Conservation (phyloP, 1,284 basidiomycete genomes). For the Ceratobasidium sp. region DNA sequence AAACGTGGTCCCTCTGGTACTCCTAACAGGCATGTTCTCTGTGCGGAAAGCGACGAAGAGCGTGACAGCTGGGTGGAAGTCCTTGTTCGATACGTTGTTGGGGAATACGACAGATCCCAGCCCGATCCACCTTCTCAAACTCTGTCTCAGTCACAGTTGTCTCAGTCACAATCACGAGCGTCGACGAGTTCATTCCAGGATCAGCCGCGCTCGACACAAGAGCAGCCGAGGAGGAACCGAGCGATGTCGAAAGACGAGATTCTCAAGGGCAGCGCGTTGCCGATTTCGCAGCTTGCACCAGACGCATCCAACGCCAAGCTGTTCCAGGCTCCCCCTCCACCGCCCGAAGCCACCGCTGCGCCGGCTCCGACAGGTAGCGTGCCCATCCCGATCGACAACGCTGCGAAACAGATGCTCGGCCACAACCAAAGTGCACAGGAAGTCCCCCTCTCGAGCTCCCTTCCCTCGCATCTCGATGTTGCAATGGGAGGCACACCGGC, state of each 20-base stretch:
- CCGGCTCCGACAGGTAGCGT: constrained; percentile 50
- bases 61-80: constrained; percentile 95
- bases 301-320: constrained; percentile 71
- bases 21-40: constrained; percentile 88
- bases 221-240: constrained; percentile 48
- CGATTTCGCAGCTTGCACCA: constrained; percentile 66
- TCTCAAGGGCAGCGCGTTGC: constrained; percentile 66
- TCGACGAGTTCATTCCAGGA: constrained; percentile 66
- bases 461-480: constrained; percentile 61
- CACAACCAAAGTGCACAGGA: constrained; percentile 47
- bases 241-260: constrained; percentile 72
- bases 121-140: neutral
- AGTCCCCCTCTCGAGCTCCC: constrained; percentile 63
- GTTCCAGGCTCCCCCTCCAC: constrained; percentile 60
- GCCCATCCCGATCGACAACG: constrained; percentile 56
- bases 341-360: too few species aligned
- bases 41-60: constrained; percentile 93
- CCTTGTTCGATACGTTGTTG: constrained; percentile 75
- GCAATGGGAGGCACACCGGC: constrained; percentile 50
- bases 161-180: constrained; percentile 60
- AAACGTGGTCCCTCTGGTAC: constrained; percentile 76
- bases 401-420: constrained; percentile 58
- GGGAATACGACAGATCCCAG: constrained; percentile 48
- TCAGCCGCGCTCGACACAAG: too few species aligned
- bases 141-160: constrained; percentile 20